phyloP scores from a whole-genome alignment of 352 stramenopile genomes.

The Globisporangium middletonii region DNA sequence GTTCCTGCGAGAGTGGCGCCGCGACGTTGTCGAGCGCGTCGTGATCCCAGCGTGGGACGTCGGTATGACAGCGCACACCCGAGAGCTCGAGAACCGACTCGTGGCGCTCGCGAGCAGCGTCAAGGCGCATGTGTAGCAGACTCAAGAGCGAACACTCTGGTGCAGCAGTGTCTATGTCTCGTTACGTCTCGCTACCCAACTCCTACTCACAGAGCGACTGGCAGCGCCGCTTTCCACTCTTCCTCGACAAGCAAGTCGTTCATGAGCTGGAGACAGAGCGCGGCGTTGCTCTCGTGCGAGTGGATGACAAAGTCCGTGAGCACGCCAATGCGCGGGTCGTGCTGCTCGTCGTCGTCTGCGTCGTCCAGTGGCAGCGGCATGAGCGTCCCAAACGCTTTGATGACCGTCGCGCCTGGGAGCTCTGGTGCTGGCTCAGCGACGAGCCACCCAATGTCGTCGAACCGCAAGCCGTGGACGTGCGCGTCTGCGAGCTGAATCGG shows the following conservation, averaged over 20 bases:
- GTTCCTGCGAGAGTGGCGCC: no score
- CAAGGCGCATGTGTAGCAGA: no score
- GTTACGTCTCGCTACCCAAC: neutral
- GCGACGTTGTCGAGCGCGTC: no score
- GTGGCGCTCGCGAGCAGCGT: no score
- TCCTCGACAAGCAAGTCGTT: constrained; percentile 35
- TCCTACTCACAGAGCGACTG: constrained; percentile 7
- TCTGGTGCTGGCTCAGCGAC: constrained; percentile 1
- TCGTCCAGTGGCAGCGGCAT: constrained; percentile 4
- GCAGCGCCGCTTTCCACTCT: constrained; percentile 28
- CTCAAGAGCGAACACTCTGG: no score
- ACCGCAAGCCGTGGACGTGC: constrained; percentile 24
- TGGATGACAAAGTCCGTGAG: constrained; percentile 35
- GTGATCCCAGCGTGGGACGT: no score
- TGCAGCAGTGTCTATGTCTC: no score
- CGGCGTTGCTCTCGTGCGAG: constrained; percentile 24
- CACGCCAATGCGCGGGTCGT: constrained; percentile 22
- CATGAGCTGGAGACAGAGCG: constrained; percentile 23
- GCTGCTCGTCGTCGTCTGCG: constrained; percentile 11
- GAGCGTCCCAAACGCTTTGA: constrained; percentile 10
- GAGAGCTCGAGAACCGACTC: no score
- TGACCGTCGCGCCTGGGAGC: constrained; percentile 1
- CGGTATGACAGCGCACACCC: no score
- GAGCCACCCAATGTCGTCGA: constrained; percentile 28
- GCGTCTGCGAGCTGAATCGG: constrained; percentile 28